A percentile compares a stretch with the other conserved stretches of the same genome.
Evolutionary conservation across 2,329 filamentous ascomycete species (phyloP).

Genomic region (Sporothrix euskadiensis): DNA sequence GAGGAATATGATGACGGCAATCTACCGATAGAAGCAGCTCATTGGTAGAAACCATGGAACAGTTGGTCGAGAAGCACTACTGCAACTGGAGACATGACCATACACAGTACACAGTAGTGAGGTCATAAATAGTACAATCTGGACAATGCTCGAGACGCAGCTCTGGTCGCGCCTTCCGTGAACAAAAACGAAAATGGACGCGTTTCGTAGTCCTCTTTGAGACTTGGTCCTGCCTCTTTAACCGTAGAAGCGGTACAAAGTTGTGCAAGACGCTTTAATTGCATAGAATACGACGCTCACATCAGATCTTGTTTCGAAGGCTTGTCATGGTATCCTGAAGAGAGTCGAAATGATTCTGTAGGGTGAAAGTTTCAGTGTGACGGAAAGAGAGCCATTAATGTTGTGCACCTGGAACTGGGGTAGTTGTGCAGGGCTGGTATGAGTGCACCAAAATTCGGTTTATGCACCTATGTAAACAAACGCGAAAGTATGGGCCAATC

Average conservation of each 20-base stretch:
- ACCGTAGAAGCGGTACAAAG: neutral
- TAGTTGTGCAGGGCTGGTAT: conserved; percentile 9
- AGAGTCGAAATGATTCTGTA: neutral
- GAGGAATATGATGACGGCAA: neutral
- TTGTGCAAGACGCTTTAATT: neutral
- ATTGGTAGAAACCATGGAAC: neutral
- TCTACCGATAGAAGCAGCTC: neutral
- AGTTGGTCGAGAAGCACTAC: too few relatives aligned
- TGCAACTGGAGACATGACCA: neutral
- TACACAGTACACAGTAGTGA: neutral
- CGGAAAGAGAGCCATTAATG: neutral
- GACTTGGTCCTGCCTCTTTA: neutral
- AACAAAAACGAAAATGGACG: neutral
- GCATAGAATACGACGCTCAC: neutral
- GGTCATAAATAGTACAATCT: neutral
- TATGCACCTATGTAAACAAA: conserved; percentile 32
- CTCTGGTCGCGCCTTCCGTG: neutral
- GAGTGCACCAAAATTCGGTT: neutral
- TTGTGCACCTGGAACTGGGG: neutral
- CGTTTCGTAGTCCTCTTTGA: neutral
- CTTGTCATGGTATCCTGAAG: neutral
- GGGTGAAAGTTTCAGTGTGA: neutral
- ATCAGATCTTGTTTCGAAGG: neutral
- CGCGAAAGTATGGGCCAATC: conserved; percentile 30
- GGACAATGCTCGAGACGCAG: neutral